These are phyloP conservation scores for Eimeria praecox DNA, from an alignment of 169 alveolate genomes.

Conservation along the genomic window DNA sequence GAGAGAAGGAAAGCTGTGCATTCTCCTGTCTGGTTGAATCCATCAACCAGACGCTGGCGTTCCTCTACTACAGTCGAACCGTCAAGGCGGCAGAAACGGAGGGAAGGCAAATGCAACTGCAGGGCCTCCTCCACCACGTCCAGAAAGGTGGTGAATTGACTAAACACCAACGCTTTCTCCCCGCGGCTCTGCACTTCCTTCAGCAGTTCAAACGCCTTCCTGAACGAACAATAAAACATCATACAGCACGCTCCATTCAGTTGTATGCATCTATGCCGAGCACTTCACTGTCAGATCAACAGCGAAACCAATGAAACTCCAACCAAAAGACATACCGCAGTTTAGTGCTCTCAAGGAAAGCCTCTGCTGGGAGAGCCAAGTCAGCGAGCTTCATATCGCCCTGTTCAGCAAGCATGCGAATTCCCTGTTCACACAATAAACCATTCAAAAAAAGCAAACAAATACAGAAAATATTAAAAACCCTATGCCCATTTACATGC, in stretches of 20 bases:
- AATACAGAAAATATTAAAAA: neutral
- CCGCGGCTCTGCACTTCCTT: constrained; percentile 83
- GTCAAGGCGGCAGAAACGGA: constrained; percentile 93
- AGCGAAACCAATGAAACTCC: neutral
- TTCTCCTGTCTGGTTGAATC: constrained; percentile 90
- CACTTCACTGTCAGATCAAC: neutral
- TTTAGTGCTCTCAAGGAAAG: constrained; percentile 77
- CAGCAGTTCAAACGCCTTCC: constrained; percentile 84
- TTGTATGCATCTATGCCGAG: neutral
- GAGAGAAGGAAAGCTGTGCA: constrained; percentile 96
- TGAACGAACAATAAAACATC: constrained; percentile 21
- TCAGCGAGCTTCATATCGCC: constrained; percentile 75
- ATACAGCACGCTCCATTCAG: neutral
- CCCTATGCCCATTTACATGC: neutral
- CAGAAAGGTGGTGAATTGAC: constrained; percentile 95
- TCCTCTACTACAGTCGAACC: constrained; percentile 97
- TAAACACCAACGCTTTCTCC: constrained; percentile 94
- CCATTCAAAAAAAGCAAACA: neutral
- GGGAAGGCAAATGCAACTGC: constrained; percentile 64
- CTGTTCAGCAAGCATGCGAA: constrained; percentile 56
- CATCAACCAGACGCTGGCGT: constrained; percentile 91
- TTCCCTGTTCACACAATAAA: constrained; percentile 15
- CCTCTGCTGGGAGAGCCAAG: constrained; percentile 74
- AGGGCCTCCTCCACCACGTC: constrained; percentile 94
- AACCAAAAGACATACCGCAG: constrained; percentile 43